phyloP scores from a whole-genome alignment of 1,139 yeast species.

The Sugiyamaella paludigena region DNA sequence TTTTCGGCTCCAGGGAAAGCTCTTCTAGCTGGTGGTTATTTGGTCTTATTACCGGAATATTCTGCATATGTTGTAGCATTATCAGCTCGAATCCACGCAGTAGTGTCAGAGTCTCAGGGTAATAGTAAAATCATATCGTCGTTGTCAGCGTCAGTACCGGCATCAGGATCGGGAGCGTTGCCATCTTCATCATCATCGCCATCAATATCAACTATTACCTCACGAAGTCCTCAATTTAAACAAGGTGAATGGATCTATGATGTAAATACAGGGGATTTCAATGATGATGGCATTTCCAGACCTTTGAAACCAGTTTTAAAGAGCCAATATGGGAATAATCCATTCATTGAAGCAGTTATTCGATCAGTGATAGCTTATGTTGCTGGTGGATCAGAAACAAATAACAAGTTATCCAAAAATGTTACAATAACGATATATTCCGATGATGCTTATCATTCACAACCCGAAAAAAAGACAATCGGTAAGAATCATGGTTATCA shows the following conservation, averaged over 20 bases:
- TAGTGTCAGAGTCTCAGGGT: constrained; percentile 38
- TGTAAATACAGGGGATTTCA: background rate
- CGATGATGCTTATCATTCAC: constrained; percentile 89
- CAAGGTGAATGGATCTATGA: constrained; percentile 68
- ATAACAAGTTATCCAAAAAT: constrained; percentile 4
- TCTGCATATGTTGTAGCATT: constrained; percentile 81
- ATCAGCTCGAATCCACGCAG: constrained; percentile 86
- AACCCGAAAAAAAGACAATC: constrained; percentile 38
- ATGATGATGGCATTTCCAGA: background rate
- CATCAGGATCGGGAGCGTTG: background rate
- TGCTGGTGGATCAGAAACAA: constrained; percentile 32
- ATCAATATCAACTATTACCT: constrained; percentile 39
- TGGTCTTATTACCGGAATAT: constrained; percentile 77
- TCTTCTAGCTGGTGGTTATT: constrained; percentile 87
- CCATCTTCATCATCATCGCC: no score
- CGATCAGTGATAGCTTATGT: constrained; percentile 55
- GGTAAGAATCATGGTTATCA: background rate
- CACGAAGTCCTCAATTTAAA: constrained; percentile 76
- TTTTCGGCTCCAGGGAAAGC: constrained; percentile 97
- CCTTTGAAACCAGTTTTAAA: background rate
- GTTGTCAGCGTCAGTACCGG: no score
- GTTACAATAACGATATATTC: constrained; percentile 66
- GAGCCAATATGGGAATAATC: constrained; percentile 46
- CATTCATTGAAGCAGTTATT: constrained; percentile 71
- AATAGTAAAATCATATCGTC: background rate